Percentiles rank a stretch among this genome's conserved stretches.
These are phyloP conservation scores for Inonotus obliquus DNA, from an alignment of 1,284 basidiomycete species.

Conservation along the genomic window DNA sequence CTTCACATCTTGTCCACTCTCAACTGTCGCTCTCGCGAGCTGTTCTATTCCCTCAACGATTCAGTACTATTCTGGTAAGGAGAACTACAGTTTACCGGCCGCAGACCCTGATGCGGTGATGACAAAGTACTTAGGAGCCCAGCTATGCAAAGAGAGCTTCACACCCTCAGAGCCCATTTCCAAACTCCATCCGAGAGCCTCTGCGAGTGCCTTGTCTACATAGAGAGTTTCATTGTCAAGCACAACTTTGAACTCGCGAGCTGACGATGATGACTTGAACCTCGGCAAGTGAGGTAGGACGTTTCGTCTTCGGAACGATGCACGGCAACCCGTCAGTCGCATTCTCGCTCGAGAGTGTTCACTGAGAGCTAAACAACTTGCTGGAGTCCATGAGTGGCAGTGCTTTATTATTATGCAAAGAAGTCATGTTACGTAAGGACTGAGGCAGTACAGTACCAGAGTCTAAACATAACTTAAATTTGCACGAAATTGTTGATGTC, in stretches of 20 bases:
- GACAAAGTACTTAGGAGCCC: constrained; percentile 17
- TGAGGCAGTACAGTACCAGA: no score
- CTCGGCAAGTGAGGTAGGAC: no score
- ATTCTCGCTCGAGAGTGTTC: no score
- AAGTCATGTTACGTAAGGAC: no score
- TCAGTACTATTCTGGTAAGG: neutral
- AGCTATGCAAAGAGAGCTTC: constrained; percentile 14
- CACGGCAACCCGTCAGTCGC: no score
- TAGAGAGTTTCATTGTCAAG: constrained; percentile 21
- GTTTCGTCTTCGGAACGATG: no score
- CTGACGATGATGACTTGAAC: neutral
- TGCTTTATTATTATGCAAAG: no score
- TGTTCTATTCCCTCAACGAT: neutral
- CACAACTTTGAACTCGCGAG: constrained; percentile 16
- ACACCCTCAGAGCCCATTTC: constrained; percentile 12
- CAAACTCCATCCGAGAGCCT: constrained; percentile 18
- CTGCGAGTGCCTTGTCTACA: constrained; percentile 13
- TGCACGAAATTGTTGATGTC: no score
- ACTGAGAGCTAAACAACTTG: no score
- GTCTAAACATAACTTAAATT: no score
- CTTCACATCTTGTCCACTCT: constrained; percentile 1
- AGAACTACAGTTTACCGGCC: neutral
- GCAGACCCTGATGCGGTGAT: constrained; percentile 18
- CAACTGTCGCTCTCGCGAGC: constrained; percentile 2
- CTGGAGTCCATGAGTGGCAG: no score